Conservation (phyloP, 1,139 yeast species). For the Hemisphaericaspora subhashii region DNA sequence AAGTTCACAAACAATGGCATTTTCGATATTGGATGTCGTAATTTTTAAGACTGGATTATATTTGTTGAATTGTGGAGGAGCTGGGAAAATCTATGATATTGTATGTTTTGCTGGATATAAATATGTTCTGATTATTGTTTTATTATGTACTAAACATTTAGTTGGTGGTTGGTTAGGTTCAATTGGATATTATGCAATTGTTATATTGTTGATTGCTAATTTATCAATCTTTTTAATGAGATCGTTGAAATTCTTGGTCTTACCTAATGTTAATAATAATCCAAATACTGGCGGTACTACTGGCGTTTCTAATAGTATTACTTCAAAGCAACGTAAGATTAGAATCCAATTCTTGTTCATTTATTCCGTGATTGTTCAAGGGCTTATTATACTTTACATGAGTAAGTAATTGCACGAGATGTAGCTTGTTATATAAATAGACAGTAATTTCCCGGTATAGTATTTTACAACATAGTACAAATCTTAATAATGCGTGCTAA, state of each 20-base stretch:
- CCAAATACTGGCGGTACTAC: slow-evolving; percentile 27
- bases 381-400: slow-evolving; percentile 43
- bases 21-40: slow-evolving; percentile 65
- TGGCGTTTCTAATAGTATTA: slow-evolving; percentile 41
- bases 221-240: slow-evolving; percentile 78
- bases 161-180: slow-evolving; percentile 29
- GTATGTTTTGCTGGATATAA: slow-evolving; percentile 93
- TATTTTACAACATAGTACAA: too few species aligned
- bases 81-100: slow-evolving; percentile 72
- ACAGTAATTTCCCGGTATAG: too few species aligned
- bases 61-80: slow-evolving; percentile 51
- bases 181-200: slow-evolving; percentile 39
- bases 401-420: slow-evolving; percentile 27
- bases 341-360: slow-evolving; percentile 84
- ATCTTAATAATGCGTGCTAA: too few species aligned
- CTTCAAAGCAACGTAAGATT: slow-evolving; percentile 71
- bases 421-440: too few species aligned
- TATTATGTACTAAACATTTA: slow-evolving; percentile 50
- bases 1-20: slow-evolving; percentile 88
- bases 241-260: slow-evolving; percentile 74
- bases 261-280: slow-evolving; percentile 48
- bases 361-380: slow-evolving; percentile 83
- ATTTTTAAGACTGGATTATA: slow-evolving; percentile 48
- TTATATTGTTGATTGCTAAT: slow-evolving; percentile 45
- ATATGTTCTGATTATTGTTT: slow-evolving; percentile 72